A percentile compares a stretch with the other conserved stretches of the same genome.
Conservation (phyloP, 345 rosid genomes). For the Aquilaria yunnanensis region DNA sequence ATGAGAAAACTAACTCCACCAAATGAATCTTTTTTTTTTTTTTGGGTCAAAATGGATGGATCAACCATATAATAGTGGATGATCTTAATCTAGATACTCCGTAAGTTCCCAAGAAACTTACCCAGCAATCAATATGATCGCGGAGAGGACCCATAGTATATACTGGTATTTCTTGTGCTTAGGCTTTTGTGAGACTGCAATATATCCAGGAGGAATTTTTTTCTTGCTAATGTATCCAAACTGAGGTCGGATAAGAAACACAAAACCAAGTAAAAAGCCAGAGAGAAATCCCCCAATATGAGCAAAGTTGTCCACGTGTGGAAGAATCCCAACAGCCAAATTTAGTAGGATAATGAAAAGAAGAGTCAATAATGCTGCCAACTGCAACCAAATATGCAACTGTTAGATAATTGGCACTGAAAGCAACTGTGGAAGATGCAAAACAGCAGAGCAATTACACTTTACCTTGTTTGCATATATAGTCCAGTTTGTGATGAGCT, state of each 20-base stretch:
- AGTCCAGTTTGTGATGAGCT: slow-evolving; percentile 93
- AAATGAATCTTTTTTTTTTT: not conserved
- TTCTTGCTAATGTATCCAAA: slow-evolving; percentile 67
- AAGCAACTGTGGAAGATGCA: not conserved
- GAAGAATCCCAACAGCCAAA: slow-evolving; percentile 81
- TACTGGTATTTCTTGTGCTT: slow-evolving; percentile 82
- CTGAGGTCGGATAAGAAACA: slow-evolving; percentile 81
- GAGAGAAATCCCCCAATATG: slow-evolving; percentile 89
- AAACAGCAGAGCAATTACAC: not conserved
- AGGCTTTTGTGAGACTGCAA: slow-evolving; percentile 34
- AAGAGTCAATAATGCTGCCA: slow-evolving; percentile 84
- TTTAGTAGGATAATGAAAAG: slow-evolving; percentile 61
- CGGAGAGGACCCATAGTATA: slow-evolving; percentile 50
- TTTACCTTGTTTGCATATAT: slow-evolving; percentile 82
- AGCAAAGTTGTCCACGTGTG: slow-evolving; percentile 97
- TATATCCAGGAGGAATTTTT: slow-evolving; percentile 42
- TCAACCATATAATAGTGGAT: not conserved
- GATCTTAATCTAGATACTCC: not conserved
- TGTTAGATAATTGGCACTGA: slow-evolving; percentile 13
- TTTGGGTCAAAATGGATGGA: not conserved
- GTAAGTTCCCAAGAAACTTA: slow-evolving; percentile 26
- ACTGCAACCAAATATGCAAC: slow-evolving; percentile 40
- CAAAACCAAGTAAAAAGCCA: slow-evolving; percentile 95
- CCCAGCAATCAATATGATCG: slow-evolving; percentile 47
- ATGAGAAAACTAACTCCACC: not conserved